A percentile compares a stretch with the other conserved stretches of the same genome.
Conservation (phyloP, 768 basidiomycete genomes). For the Auricularia sp. region DNA sequence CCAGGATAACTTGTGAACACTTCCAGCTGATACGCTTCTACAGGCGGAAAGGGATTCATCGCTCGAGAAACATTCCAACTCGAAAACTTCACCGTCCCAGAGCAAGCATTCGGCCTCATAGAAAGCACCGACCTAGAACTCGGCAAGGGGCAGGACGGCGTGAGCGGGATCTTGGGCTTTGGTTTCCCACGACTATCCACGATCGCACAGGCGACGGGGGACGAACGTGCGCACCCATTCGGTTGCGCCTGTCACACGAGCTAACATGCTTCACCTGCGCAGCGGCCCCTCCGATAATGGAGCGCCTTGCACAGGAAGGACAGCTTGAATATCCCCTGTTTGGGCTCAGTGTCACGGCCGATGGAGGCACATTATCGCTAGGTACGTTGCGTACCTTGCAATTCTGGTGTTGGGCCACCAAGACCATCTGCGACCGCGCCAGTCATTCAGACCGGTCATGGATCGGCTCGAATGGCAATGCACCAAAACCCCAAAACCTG, state of each 20-base stretch:
- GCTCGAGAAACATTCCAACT: slow-evolving; percentile 54
- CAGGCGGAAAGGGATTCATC: slow-evolving; percentile 62
- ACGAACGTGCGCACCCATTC: slow-evolving; percentile 32
- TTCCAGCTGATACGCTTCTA: background rate
- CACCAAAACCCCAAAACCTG: no score
- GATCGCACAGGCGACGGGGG: slow-evolving; percentile 35
- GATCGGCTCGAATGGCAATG: no score
- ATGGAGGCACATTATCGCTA: slow-evolving; percentile 55
- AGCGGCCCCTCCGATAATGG: slow-evolving; percentile 67
- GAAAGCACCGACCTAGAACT: slow-evolving; percentile 55
- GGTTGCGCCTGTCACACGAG: background rate
- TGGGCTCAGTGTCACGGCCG: slow-evolving; percentile 54
- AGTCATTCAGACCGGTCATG: no score
- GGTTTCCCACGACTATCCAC: slow-evolving; percentile 67
- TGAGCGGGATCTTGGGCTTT: slow-evolving; percentile 66
- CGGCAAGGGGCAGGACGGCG: slow-evolving; percentile 31
- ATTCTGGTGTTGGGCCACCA: no score
- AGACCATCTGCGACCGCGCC: no score
- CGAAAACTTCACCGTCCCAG: slow-evolving; percentile 47
- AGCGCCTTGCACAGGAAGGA: slow-evolving; percentile 51
- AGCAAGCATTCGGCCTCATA: slow-evolving; percentile 62
- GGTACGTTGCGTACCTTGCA: slow-evolving; percentile 15
- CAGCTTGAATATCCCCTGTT: slow-evolving; percentile 66
- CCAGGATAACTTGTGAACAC: background rate
- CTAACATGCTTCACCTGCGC: background rate